Evolutionary conservation across 148 eudicot genomes (phyloP), one percentile per base, ranked within the genome.

Genomic region (Vaccinium myrtillus): DNA sequence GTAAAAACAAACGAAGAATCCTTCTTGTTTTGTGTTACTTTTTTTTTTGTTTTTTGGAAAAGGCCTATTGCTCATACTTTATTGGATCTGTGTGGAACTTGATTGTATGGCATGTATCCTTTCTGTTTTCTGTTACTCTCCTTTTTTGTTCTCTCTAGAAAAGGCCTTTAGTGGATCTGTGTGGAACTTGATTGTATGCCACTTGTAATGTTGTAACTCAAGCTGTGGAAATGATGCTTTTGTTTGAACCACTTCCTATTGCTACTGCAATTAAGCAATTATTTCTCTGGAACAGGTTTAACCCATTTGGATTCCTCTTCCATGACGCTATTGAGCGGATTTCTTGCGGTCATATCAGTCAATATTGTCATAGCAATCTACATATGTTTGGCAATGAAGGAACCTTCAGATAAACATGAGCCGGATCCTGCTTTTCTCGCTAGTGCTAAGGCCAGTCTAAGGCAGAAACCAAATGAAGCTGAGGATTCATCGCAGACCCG

Each of bases 271-370:
- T 25, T 71, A 21, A 81, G n/a, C 25, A 13, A 50, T 76, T 81
- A 27, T 85, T 85, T 12, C 19, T 53, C 12, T 84, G 83, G 56
- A 83, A 78, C 94, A 94, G 98, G 98, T 79, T 77, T 87, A 49
- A 65, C 87, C 58, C 49, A 89, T n/a, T 83, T 95, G 78, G 92
- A 96, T 15, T 87, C 96, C n/a, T 85, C 87, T 82, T 86, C 96
- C 25, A 27, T 88, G 91, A 94, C 93, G 5, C 85, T 94, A 51
- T 77, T 93, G 87, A 95, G 98, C 85, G 98, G 98, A 30, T 87
- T 95, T 79, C 90, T 95, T 61, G 98, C 98, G n/a, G 98, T 95
- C 11, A 67, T 95, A 78, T 94, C 98, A 10, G 98, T 95, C n/a
- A 95, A 95, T 69, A 85, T 92, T 78, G 92, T 94, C 58, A 89